These are phyloP conservation scores for Eudorina sp. DNA, from an alignment of 139 green algal genomes.

Conservation along the genomic window DNA sequence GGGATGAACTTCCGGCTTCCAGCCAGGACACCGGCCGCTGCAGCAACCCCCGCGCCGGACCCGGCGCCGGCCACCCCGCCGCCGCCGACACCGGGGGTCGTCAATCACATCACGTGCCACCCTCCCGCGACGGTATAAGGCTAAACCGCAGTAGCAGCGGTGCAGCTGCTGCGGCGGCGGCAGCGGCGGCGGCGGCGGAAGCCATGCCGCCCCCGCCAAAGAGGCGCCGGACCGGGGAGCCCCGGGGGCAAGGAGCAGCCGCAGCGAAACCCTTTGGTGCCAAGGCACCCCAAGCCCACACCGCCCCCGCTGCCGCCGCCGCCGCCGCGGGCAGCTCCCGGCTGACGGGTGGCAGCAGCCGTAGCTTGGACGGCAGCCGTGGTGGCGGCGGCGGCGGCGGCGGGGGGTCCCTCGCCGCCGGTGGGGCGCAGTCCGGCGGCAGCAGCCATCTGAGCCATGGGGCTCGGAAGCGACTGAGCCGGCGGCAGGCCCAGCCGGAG, in stretches of 20 bases:
- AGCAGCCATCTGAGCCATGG: constrained; percentile 18
- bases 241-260: neutral
- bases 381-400: too few species aligned
- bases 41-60: constrained; percentile 9
- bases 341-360: neutral
- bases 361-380: neutral
- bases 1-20: neutral
- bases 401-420: neutral
- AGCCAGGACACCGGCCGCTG: constrained; percentile 28
- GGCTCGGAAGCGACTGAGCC: constrained; percentile 1
- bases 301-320: neutral
- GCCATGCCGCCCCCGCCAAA: neutral
- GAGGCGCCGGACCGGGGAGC: neutral
- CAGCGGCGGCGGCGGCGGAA: neutral
- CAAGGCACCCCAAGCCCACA: too few species aligned
- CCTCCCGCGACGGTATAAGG: too few species aligned
- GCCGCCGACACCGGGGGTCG: too few species aligned
- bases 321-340: neutral
- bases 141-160: too few species aligned
- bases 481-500: constrained; percentile 12
- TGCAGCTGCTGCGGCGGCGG: neutral
- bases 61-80: neutral
- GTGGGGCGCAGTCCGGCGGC: neutral
- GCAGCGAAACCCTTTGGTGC: too few species aligned
- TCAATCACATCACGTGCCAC: too few species aligned